These are phyloP conservation scores for Thielaviopsis punctulata DNA, from an alignment of 2,329 filamentous ascomycete species.

Conservation along the genomic window DNA sequence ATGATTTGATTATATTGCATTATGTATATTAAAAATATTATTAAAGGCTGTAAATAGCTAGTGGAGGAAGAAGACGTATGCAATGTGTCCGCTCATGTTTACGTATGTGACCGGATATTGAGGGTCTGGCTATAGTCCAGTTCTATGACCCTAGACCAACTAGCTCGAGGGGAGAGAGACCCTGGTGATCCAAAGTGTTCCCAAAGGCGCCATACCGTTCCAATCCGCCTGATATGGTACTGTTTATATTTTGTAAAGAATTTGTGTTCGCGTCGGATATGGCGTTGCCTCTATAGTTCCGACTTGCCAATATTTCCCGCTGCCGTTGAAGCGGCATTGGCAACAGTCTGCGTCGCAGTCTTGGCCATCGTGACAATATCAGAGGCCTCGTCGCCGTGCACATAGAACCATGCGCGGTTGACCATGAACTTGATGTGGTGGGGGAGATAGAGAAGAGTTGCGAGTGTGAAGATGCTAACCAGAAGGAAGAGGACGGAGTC, in stretches of 20 bases:
- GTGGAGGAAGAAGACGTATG: not conserved
- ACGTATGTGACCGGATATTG: not conserved
- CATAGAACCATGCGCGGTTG: conserved; percentile 86
- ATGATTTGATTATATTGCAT: not conserved
- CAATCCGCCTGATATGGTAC: not conserved
- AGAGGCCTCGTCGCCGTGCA: conserved; percentile 55
- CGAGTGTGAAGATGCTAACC: conserved; percentile 69
- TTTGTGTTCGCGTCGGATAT: not conserved
- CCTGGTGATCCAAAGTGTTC: not conserved
- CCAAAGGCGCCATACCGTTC: not conserved
- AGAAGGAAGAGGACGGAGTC: conserved; percentile 87
- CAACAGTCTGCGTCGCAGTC: conserved; percentile 19
- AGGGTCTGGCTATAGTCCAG: not conserved
- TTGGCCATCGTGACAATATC: conserved; percentile 31
- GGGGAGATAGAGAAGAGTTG: conserved; percentile 80
- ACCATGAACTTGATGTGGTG: conserved; percentile 73
- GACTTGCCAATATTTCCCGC: conserved; percentile 15
- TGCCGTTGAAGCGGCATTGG: conserved; percentile 18
- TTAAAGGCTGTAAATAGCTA: not conserved
- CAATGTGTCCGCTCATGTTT: not conserved
- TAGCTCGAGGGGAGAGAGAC: not conserved
- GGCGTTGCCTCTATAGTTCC: conserved; percentile 18
- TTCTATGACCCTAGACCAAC: not conserved
- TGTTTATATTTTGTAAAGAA: not conserved
- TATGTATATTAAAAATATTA: conserved; percentile 5